Conservation (phyloP, 1,284 basidiomycete species). For the Boletus mariae region DNA sequence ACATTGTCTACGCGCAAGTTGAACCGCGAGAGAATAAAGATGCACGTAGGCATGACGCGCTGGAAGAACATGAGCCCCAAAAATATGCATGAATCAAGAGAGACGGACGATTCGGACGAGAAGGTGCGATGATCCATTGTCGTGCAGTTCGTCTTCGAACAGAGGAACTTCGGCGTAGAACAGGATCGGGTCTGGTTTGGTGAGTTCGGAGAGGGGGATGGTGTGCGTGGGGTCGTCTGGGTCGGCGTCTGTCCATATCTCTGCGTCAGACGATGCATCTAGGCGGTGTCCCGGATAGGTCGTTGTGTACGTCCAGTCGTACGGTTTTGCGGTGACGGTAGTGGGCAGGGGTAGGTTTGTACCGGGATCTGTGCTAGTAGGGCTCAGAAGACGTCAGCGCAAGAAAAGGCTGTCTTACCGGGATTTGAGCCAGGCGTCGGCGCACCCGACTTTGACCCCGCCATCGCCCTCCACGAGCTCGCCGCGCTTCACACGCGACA, state of each 20-base stretch:
- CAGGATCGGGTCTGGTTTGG: conserved; percentile 88
- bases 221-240: conserved; percentile 49
- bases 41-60: conserved; percentile 97
- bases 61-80: conserved; percentile 32
- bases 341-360: conserved; percentile 66
- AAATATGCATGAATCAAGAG: neutral
- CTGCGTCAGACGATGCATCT: conserved; percentile 4
- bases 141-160: conserved; percentile 93
- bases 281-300: conserved; percentile 70
- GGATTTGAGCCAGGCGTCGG: conserved; percentile 90
- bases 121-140: conserved; percentile 84
- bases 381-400: conserved; percentile 14
- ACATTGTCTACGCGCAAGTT: conserved; percentile 96
- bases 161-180: conserved; percentile 92
- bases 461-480: conserved; percentile 78
- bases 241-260: conserved; percentile 52
- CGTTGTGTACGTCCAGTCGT: conserved; percentile 98
- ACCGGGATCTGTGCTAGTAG: conserved; percentile 49
- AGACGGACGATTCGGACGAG: conserved; percentile 80
- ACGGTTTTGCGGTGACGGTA: conserved; percentile 78
- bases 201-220: conserved; percentile 81
- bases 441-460: conserved; percentile 90
- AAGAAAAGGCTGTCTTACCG: conserved; percentile 46
- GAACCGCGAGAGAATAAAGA: conserved; percentile 89
- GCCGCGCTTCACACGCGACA: conserved; percentile 75